These are phyloP conservation scores for Tulasnella sp. DNA, from an alignment of 768 basidiomycete species.

Conservation along the genomic window DNA sequence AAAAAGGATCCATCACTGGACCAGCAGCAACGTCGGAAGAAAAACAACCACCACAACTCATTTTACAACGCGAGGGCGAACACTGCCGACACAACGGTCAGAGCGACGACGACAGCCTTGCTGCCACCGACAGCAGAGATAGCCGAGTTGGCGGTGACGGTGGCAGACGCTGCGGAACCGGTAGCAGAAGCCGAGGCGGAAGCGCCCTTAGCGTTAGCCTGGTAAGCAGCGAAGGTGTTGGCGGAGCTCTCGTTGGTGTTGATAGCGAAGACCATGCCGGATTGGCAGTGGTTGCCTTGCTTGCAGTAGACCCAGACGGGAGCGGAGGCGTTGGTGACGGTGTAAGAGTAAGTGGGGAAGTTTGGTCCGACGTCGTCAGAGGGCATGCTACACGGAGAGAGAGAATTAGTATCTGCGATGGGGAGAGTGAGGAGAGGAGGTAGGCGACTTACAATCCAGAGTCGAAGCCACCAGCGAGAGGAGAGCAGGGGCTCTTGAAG, in stretches of 20 bases:
- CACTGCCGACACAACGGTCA: not conserved
- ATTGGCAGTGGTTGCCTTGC: conserved; percentile 14
- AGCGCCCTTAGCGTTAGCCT: conserved; percentile 9
- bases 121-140: not conserved
- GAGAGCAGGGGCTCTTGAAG: conserved; percentile 22
- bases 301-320: conserved; percentile 16
- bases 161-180: not conserved
- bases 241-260: conserved; percentile 12
- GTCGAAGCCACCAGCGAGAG: conserved; percentile 12
- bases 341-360: conserved; percentile 12
- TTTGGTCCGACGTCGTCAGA: not conserved
- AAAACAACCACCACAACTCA: too few relatives aligned
- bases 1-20: too few relatives aligned
- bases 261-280: conserved; percentile 17
- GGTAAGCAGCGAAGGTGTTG: conserved; percentile 16
- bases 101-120: not conserved
- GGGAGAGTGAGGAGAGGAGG: not conserved
- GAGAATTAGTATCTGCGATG: not conserved
- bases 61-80: too few relatives aligned
- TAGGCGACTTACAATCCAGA: conserved; percentile 14
- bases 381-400: conserved; percentile 6
- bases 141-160: not conserved
- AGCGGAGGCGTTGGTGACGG: conserved; percentile 12
- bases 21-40: too few relatives aligned
- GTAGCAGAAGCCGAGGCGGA: not conserved